phyloP scores from a whole-genome alignment of 768 basidiomycete species.

The Lactifluus piperatus region DNA sequence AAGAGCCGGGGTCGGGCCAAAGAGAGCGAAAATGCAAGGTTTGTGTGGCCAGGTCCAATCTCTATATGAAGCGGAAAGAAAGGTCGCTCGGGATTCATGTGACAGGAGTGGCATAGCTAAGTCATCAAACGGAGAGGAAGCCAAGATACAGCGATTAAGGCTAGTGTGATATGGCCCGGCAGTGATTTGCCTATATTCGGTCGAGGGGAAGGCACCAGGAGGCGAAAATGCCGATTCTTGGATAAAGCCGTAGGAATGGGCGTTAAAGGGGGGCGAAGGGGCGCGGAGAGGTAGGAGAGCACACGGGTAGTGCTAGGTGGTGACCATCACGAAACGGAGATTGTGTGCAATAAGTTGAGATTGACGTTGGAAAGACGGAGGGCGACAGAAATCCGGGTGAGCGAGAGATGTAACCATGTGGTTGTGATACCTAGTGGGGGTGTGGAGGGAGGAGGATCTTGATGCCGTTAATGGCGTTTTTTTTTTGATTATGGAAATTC shows the following conservation, averaged over 20 bases:
- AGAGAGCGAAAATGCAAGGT: not conserved
- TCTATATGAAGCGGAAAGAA: not conserved
- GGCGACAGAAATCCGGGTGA: conserved; percentile 11
- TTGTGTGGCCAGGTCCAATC: not conserved
- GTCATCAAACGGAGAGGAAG: conserved; percentile 4
- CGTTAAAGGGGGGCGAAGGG: not conserved
- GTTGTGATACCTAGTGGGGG: conserved; percentile 12
- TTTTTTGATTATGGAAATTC: conserved; percentile 3
- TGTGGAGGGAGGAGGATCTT: too few relatives aligned
- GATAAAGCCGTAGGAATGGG: not conserved
- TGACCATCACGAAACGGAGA: conserved; percentile 16
- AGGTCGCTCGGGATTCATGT: not conserved
- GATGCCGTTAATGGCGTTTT: conserved; percentile 16
- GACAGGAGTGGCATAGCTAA: conserved; percentile 1
- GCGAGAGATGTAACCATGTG: conserved; percentile 13
- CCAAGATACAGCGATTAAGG: not conserved
- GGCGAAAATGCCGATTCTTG: not conserved
- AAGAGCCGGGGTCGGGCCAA: not conserved
- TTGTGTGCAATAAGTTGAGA: not conserved
- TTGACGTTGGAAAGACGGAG: conserved; percentile 5
- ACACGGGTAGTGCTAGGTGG: not conserved
- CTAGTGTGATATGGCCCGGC: not conserved
- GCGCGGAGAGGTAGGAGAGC: not conserved
- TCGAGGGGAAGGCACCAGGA: not conserved
- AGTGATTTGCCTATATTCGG: conserved; percentile 10